Evolutionary conservation across 805 yeast genomes (phyloP).

Genomic region (Tetrapisispora nanseiensis): DNA sequence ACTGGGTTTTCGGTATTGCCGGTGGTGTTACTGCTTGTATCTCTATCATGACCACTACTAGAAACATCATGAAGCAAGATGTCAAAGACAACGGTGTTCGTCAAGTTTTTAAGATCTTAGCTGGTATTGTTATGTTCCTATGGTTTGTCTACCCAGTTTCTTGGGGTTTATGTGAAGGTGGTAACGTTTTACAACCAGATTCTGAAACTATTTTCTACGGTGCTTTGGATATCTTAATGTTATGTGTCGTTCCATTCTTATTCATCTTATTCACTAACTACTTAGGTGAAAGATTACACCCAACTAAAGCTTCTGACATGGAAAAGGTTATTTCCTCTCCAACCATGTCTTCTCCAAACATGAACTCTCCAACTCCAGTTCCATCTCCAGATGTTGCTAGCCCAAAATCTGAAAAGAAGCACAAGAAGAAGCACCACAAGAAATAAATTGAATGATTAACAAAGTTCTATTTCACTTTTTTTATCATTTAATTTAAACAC

Average conservation of each 20-base stretch:
- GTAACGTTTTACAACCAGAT: constrained; percentile 50
- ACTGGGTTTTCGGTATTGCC: constrained; percentile 33
- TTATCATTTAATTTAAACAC: background rate
- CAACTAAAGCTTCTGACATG: constrained; percentile 17
- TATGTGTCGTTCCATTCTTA: constrained; percentile 27
- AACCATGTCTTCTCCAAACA: constrained; percentile 4
- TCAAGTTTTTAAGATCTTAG: constrained; percentile 13
- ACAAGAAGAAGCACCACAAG: constrained; percentile 5
- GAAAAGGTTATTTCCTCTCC: constrained; percentile 26
- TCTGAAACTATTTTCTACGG: constrained; percentile 53
- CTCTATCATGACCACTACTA: constrained; percentile 20
- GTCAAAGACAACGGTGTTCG: constrained; percentile 16
- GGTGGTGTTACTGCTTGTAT: constrained; percentile 14
- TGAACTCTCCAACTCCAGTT: constrained; percentile 4
- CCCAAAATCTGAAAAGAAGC: constrained; percentile 5
- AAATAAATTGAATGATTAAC: background rate
- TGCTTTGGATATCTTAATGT: constrained; percentile 41
- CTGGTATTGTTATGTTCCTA: constrained; percentile 23
- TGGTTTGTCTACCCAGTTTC: constrained; percentile 34
- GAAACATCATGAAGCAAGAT: constrained; percentile 13
- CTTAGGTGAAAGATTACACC: constrained; percentile 18
- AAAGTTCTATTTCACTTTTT: background rate
- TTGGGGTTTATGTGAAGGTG: constrained; percentile 42
- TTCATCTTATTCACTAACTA: constrained; percentile 17
- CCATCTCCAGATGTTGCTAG: constrained; percentile 12